phyloP scores from a whole-genome alignment of 2,329 filamentous ascomycete species.

The Botrytis sinoallii region DNA sequence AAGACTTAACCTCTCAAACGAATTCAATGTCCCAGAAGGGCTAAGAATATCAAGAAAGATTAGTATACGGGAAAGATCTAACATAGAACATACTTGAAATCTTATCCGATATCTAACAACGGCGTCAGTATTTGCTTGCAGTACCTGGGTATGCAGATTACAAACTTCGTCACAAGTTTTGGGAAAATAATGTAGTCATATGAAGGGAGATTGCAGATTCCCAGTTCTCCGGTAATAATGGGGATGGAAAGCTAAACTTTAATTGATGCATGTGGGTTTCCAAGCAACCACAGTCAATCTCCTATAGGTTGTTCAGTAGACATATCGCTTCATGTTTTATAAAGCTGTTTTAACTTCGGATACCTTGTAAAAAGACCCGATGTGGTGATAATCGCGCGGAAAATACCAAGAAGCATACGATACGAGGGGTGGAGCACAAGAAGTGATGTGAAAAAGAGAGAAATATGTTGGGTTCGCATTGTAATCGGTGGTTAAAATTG shows the following conservation, averaged over 20 bases:
- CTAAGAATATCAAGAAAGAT: no score
- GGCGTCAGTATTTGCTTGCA: not conserved
- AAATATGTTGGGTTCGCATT: not conserved
- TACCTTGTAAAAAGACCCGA: not conserved
- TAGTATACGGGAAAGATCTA: not conserved
- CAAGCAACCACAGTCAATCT: not conserved
- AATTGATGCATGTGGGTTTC: not conserved
- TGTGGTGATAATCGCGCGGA: not conserved
- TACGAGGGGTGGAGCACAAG: not conserved
- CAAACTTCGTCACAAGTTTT: not conserved
- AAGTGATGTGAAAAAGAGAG: not conserved
- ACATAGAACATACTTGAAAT: not conserved
- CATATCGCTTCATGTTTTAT: not conserved
- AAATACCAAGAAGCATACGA: not conserved
- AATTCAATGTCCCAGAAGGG: not conserved
- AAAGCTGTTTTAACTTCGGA: not conserved
- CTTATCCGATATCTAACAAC: not conserved
- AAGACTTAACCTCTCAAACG: not conserved
- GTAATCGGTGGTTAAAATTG: not conserved
- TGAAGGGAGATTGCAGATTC: not conserved
- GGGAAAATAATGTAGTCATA: not conserved
- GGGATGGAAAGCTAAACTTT: not conserved
- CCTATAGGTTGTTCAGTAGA: not conserved
- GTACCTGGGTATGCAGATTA: not conserved
- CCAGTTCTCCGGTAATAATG: not conserved